A percentile compares a stretch with the other conserved stretches of the same genome.
phyloP scores from a whole-genome alignment of 2,329 filamentous ascomycete genomes.

The Xylariomycetidae sp. region DNA sequence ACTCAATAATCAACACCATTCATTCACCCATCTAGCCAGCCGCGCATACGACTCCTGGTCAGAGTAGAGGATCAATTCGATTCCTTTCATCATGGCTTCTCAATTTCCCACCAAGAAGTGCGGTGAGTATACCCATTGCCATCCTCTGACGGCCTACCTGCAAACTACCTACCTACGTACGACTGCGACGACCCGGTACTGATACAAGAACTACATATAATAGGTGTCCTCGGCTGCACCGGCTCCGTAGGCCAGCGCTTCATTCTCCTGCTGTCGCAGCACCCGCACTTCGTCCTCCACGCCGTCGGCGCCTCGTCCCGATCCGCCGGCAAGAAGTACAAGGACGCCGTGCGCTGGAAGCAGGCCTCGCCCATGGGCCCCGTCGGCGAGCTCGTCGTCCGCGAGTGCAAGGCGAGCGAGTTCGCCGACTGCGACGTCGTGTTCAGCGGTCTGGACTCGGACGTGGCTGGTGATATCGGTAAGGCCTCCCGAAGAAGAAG shows the following conservation, averaged over 20 bases:
- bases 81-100: conserved; percentile 22
- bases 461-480: conserved; percentile 91
- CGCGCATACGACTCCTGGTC: too few species aligned
- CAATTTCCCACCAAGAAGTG: conserved; percentile 55
- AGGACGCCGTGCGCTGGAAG: conserved; percentile 93
- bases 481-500: too few species aligned
- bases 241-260: conserved; percentile 95
- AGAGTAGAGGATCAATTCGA: too few species aligned
- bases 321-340: conserved; percentile 90
- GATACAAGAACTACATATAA: neutral
- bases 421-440: conserved; percentile 90
- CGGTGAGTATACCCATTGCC: conserved; percentile 41
- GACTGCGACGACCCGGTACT: too few species aligned
- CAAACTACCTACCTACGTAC: too few species aligned
- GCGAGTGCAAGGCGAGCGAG: conserved; percentile 75
- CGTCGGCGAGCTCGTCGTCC: conserved; percentile 76
- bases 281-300: conserved; percentile 81
- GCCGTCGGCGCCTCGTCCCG: conserved; percentile 85
- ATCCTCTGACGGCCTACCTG: too few species aligned
- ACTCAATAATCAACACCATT: too few species aligned
- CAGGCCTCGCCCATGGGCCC: conserved; percentile 78
- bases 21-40: too few species aligned
- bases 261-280: conserved; percentile 82
- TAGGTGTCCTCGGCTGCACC: conserved; percentile 78
- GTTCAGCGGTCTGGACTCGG: conserved; percentile 87